A percentile compares a stretch with the other conserved stretches of the same genome.
These are phyloP conservation scores for Collybiopsis confluens DNA, from an alignment of 768 basidiomycete genomes.

Conservation along the genomic window DNA sequence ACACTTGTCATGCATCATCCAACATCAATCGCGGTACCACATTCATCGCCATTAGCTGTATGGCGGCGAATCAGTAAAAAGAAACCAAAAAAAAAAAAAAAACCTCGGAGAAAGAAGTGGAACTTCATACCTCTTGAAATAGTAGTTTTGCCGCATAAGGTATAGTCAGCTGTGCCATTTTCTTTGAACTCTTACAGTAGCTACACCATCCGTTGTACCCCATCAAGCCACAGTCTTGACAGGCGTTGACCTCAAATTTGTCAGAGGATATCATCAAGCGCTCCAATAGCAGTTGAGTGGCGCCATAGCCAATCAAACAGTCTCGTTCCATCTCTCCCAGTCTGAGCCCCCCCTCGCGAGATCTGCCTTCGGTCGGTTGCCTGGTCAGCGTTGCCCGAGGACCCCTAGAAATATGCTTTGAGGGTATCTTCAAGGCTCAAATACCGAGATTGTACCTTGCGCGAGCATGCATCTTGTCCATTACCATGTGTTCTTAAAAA, in stretches of 20 bases:
- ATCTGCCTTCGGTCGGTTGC: slow-evolving; percentile 97
- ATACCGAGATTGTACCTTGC: slow-evolving; percentile 58
- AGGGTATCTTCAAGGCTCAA: slow-evolving; percentile 8
- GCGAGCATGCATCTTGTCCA: slow-evolving; percentile 99
- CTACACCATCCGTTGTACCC: slow-evolving; percentile 95
- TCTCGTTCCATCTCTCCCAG: slow-evolving; percentile 99
- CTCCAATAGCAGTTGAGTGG: slow-evolving; percentile 92
- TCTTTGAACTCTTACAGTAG: slow-evolving; percentile 97
- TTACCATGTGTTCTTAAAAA: slow-evolving; percentile 95
- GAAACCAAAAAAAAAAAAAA: slow-evolving; percentile 2
- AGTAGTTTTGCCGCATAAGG: slow-evolving; percentile 94
- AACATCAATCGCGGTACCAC: slow-evolving; percentile 86
- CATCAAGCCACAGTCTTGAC: slow-evolving; percentile 90
- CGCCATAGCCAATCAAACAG: slow-evolving; percentile 97
- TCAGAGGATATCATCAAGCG: slow-evolving; percentile 99
- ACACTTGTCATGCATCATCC: slow-evolving; percentile 58
- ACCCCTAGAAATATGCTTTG: slow-evolving; percentile 59
- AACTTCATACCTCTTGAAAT: slow-evolving; percentile 91
- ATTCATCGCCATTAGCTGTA: slow-evolving; percentile 94
- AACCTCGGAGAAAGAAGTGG: slow-evolving; percentile 21
- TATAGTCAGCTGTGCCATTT: slow-evolving; percentile 91
- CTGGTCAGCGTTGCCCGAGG: slow-evolving; percentile 95
- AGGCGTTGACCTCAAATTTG: slow-evolving; percentile 96
- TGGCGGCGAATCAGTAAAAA: background rate
- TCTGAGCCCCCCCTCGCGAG: slow-evolving; percentile 93